Conservation (phyloP, 1,284 basidiomycete genomes). For the Earliella scabrosa region DNA sequence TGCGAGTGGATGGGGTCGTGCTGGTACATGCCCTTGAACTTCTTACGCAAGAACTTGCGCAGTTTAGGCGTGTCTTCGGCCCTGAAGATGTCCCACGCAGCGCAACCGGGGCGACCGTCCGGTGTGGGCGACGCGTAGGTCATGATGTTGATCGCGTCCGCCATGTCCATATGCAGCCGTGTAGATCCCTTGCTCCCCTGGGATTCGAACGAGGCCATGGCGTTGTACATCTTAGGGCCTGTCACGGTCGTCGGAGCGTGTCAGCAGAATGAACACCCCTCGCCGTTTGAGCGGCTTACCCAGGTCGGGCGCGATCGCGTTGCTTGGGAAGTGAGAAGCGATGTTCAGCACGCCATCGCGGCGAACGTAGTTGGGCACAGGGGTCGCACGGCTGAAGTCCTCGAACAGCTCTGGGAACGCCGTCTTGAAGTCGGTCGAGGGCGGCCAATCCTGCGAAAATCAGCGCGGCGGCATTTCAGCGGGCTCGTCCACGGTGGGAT, state of each 20-base stretch:
- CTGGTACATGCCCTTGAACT: conserved; percentile 53
- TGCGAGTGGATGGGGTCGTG: conserved; percentile 93
- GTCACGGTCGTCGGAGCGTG: conserved; percentile 8
- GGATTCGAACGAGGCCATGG: conserved; percentile 66
- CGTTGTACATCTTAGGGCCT: conserved; percentile 86
- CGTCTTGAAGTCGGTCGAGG: conserved; percentile 81
- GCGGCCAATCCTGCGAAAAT: conserved; percentile 83
- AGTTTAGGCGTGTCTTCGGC: conserved; percentile 84
- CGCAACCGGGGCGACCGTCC: conserved; percentile 76
- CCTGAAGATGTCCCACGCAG: conserved; percentile 92
- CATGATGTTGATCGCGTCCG: conserved; percentile 95
- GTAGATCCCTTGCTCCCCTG: conserved; percentile 82
- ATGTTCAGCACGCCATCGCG: conserved; percentile 90
- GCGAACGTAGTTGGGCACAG: conserved; percentile 87
- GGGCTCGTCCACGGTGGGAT: not conserved
- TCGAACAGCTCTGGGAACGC: conserved; percentile 88
- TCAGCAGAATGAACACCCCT: conserved; percentile 12
- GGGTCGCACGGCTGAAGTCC: conserved; percentile 84
- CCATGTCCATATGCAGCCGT: conserved; percentile 94
- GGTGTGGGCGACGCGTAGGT: conserved; percentile 67
- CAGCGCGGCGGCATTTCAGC: conserved; percentile 8
- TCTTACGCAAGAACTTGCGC: conserved; percentile 71
- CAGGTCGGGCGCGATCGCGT: conserved; percentile 86
- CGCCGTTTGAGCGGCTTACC: conserved; percentile 46
- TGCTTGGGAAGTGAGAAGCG: conserved; percentile 85